Conservation (phyloP, 768 basidiomycete genomes). For the Heimioporus sp. region DNA sequence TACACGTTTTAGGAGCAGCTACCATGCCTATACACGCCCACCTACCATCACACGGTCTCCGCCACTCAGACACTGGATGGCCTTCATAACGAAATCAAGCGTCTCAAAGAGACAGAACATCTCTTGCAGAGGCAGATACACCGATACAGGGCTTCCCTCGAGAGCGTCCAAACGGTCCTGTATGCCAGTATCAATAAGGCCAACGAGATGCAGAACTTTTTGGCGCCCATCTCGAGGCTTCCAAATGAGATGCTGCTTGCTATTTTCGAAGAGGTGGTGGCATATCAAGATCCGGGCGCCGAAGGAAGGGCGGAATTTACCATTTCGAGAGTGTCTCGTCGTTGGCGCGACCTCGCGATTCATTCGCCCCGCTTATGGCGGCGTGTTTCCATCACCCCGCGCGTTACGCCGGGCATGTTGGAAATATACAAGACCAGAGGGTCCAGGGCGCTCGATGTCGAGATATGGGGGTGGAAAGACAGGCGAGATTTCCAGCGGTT, state of each 20-base stretch:
- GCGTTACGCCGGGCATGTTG: constrained; percentile 15
- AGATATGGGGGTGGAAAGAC: constrained; percentile 29
- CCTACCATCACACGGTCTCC: constrained; percentile 16
- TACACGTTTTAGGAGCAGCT: constrained; percentile 14
- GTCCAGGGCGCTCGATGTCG: constrained; percentile 25
- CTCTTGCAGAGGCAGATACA: constrained; percentile 16
- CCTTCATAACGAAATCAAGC: constrained; percentile 20
- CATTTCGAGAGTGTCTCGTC: constrained; percentile 31
- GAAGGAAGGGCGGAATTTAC: constrained; percentile 20
- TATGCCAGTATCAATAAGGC: constrained; percentile 21
- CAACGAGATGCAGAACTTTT: constrained; percentile 29
- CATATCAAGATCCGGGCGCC: constrained; percentile 18
- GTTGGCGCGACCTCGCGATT: constrained; percentile 32
- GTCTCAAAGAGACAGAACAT: constrained; percentile 14
- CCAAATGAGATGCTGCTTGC: constrained; percentile 31
- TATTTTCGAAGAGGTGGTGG: constrained; percentile 31
- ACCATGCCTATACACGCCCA: constrained; percentile 5
- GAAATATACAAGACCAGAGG: constrained; percentile 26
- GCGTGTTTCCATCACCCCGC: constrained; percentile 24
- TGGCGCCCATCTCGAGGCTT: constrained; percentile 28
- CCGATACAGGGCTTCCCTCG: constrained; percentile 10
- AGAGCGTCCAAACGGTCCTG: constrained; percentile 13
- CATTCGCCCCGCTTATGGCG: constrained; percentile 31
- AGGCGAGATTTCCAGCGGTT: constrained; percentile 31
- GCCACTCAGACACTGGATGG: constrained; percentile 14